Percentiles rank a stretch among this genome's conserved stretches.
Conservation (phyloP, 2,329 filamentous ascomycete species). For the Tothia fuscella region DNA sequence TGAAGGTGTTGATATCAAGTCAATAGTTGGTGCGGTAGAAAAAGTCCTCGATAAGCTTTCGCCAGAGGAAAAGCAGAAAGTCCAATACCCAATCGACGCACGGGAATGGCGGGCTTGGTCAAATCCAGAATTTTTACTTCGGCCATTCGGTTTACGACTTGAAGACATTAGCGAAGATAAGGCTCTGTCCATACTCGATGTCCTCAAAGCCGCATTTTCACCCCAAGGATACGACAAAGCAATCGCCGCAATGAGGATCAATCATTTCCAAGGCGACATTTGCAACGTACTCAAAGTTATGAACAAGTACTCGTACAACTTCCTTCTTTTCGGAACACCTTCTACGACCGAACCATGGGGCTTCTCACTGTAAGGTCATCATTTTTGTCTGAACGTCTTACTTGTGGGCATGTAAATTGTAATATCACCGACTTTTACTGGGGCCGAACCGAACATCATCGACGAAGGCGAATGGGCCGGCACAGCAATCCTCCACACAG, state of each 20-base stretch:
- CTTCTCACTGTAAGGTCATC: conserved; percentile 66
- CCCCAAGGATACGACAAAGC: conserved; percentile 62
- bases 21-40: conserved; percentile 43
- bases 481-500: conserved; percentile 52
- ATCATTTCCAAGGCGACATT: conserved; percentile 61
- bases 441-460: conserved; percentile 67
- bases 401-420: conserved; percentile 54
- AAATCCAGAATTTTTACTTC: conserved; percentile 63
- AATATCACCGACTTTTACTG: conserved; percentile 64
- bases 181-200: conserved; percentile 35
- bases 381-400: conserved; percentile 62
- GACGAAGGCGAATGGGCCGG: conserved; percentile 52
- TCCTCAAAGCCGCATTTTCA: conserved; percentile 50
- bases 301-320: conserved; percentile 69
- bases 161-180: conserved; percentile 42
- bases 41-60: conserved; percentile 36
- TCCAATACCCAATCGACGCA: conserved; percentile 53
- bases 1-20: conserved; percentile 47
- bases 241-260: conserved; percentile 57
- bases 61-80: conserved; percentile 35
- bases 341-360: conserved; percentile 52
- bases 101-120: conserved; percentile 60
- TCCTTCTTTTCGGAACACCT: conserved; percentile 55
- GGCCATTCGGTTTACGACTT: conserved; percentile 56
- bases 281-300: conserved; percentile 50